Evolutionary conservation across 2,329 filamentous ascomycete species (phyloP).

Genomic region (Ascochyta lentis): DNA sequence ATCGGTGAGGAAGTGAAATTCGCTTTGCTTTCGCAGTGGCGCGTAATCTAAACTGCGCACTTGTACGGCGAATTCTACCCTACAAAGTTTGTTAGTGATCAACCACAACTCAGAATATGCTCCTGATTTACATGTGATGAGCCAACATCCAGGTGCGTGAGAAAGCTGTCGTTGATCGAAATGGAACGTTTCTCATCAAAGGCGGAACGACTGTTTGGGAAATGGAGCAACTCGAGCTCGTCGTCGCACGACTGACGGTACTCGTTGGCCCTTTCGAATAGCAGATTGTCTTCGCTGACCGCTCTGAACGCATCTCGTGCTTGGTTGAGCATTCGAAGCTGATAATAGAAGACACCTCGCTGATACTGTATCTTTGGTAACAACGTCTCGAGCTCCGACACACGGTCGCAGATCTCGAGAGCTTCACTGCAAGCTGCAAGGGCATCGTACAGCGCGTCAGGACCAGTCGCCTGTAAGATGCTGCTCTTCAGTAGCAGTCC

Average conservation of each 20-base stretch:
- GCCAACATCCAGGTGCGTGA: constrained; percentile 26
- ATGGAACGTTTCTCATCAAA: constrained; percentile 39
- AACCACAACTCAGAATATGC: neutral
- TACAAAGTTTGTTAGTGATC: constrained; percentile 12
- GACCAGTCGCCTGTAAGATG: constrained; percentile 29
- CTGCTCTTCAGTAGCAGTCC: constrained; percentile 41
- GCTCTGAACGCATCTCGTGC: constrained; percentile 30
- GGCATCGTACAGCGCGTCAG: constrained; percentile 36
- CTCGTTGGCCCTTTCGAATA: constrained; percentile 20
- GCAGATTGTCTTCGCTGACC: constrained; percentile 14
- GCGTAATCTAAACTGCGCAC: constrained; percentile 31
- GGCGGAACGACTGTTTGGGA: constrained; percentile 29
- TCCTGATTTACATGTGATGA: constrained; percentile 18
- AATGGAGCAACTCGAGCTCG: constrained; percentile 21
- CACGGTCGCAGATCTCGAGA: constrained; percentile 34
- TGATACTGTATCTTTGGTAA: constrained; percentile 38
- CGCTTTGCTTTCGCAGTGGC: constrained; percentile 32
- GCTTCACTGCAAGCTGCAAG: constrained; percentile 44
- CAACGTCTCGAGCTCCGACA: constrained; percentile 27
- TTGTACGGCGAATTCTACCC: constrained; percentile 32
- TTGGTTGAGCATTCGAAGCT: constrained; percentile 31
- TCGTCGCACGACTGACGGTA: constrained; percentile 29
- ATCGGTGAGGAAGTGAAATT: constrained; percentile 30
- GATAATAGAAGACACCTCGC: constrained; percentile 32
- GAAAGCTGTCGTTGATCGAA: constrained; percentile 23